These are phyloP conservation scores for Scutellaria barbata DNA, from an alignment of 257 asterid species.

Conservation along the genomic window DNA sequence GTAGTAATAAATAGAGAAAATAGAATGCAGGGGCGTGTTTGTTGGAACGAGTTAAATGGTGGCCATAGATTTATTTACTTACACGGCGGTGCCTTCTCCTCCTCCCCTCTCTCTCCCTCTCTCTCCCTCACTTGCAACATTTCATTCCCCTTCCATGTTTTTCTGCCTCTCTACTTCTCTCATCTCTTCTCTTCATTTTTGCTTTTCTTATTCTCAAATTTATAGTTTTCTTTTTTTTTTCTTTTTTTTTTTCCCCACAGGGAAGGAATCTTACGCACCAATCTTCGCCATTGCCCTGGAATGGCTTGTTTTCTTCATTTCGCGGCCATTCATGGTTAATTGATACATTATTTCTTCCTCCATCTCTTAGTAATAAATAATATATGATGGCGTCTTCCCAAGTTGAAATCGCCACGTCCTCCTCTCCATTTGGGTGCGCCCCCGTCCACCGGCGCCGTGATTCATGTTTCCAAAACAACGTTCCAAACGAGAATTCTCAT, in stretches of 20 bases:
- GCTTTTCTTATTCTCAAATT: not conserved
- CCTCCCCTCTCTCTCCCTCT: not conserved
- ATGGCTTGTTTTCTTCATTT: slow-evolving; percentile 13
- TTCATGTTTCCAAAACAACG: slow-evolving; percentile 38
- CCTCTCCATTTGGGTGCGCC: slow-evolving; percentile 39
- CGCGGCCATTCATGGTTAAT: not conserved
- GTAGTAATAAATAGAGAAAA: not conserved
- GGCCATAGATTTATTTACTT: slow-evolving; percentile 30
- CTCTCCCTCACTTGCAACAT: not conserved
- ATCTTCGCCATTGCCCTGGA: not conserved
- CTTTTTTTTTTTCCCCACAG: too few relatives aligned
- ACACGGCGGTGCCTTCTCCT: slow-evolving; percentile 1
- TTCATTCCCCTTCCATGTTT: not conserved
- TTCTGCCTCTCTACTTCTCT: too few relatives aligned
- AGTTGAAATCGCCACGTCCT: slow-evolving; percentile 44
- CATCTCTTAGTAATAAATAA: not conserved
- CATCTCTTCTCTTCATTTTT: not conserved
- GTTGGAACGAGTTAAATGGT: slow-evolving; percentile 34
- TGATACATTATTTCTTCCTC: not conserved
- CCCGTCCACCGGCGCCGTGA: slow-evolving; percentile 33
- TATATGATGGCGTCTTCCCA: slow-evolving; percentile 50
- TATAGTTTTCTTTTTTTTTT: not conserved
- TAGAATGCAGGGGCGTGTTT: slow-evolving; percentile 38
- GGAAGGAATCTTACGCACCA: too few relatives aligned
- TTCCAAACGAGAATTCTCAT: slow-evolving; percentile 24